Percentiles rank a stretch among this genome's conserved stretches.
Conservation (phyloP, 75 land plant species). For the Cunninghamia lanceolata region DNA sequence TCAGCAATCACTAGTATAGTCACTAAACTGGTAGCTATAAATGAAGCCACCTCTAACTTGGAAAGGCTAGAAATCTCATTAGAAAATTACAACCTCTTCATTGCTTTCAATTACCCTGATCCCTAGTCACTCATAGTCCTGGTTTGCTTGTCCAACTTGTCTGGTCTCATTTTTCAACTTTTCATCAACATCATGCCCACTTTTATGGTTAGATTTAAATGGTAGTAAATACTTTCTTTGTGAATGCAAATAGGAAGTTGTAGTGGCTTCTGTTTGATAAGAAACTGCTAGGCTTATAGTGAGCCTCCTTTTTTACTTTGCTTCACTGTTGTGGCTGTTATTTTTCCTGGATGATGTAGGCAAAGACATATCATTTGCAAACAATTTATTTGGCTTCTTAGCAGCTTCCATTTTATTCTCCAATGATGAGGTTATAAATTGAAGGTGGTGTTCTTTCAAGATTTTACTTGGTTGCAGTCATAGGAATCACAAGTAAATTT, state of each 20-base stretch:
- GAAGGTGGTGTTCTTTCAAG: constrained; percentile 38
- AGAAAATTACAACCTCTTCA: neutral
- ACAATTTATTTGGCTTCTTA: constrained; percentile 25
- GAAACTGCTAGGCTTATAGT: constrained; percentile 39
- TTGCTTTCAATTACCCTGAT: neutral
- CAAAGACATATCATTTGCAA: constrained; percentile 4
- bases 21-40: constrained; percentile 43
- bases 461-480: constrained; percentile 46
- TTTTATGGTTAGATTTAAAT: no score
- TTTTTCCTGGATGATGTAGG: neutral
- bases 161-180: neutral
- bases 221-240: no score
- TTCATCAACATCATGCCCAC: no score
- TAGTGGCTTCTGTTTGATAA: constrained; percentile 59
- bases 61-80: constrained; percentile 9
- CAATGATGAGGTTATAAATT: constrained; percentile 60
- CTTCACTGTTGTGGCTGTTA: constrained; percentile 5
- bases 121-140: neutral
- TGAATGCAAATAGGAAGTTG: no score
- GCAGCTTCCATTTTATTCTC: constrained; percentile 20
- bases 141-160: neutral
- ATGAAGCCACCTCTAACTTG: constrained; percentile 33
- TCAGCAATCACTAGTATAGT: constrained; percentile 72
- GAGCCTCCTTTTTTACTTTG: constrained; percentile 15
- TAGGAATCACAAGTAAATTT: neutral